Evolutionary conservation across 257 asterid genomes (phyloP).

Genomic region (Solanum bukasovii): DNA sequence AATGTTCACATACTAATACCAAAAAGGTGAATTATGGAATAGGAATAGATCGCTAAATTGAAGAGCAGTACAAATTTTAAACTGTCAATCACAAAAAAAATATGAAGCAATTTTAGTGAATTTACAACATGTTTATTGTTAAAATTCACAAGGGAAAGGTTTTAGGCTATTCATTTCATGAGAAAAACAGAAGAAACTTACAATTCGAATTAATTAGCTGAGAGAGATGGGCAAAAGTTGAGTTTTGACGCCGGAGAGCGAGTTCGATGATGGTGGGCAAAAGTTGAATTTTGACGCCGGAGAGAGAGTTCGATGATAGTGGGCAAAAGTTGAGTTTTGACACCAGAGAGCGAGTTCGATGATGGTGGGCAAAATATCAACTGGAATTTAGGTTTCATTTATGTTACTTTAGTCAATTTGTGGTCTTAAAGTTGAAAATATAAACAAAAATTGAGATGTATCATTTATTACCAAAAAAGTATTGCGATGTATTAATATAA

Average conservation of each 20-base stretch:
- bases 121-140: too few species aligned
- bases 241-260: background rate
- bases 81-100: too few species aligned
- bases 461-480: background rate
- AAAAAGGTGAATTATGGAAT: background rate
- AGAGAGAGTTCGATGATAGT: too few species aligned
- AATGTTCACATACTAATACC: background rate
- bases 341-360: background rate
- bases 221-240: background rate
- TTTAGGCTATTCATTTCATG: too few species aligned
- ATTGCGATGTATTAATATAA: too few species aligned
- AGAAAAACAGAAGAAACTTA: background rate
- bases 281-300: too few species aligned
- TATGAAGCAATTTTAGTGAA: too few species aligned
- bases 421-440: background rate
- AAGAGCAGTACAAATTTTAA: background rate
- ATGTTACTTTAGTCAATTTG: too few species aligned
- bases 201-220: background rate
- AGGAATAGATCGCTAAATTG: background rate
- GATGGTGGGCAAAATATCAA: background rate
- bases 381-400: background rate
- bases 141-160: too few species aligned
- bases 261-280: background rate
- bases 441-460: too few species aligned
- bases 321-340: background rate